Evolutionary conservation across 2,329 filamentous ascomycete genomes (phyloP).

Genomic region (Aspergillus sp.): DNA sequence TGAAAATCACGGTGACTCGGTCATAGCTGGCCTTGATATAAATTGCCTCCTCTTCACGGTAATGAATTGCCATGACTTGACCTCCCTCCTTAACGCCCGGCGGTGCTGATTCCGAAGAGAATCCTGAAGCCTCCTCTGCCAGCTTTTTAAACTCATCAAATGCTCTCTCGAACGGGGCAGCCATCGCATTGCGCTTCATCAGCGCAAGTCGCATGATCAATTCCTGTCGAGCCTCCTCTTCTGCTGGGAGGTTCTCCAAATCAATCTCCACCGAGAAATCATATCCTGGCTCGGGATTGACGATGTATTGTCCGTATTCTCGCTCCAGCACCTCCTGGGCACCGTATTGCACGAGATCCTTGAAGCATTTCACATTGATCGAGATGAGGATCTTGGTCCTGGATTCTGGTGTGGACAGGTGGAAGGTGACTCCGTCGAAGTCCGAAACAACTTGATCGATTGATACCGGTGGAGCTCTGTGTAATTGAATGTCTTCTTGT

Average conservation of each 20-base stretch:
- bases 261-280: slow-evolving; percentile 93
- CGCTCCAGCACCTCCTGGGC: slow-evolving; percentile 84
- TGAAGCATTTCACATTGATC: slow-evolving; percentile 88
- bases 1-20: slow-evolving; percentile 97
- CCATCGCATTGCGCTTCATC: slow-evolving; percentile 97
- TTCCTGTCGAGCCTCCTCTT: slow-evolving; percentile 78
- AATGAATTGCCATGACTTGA: slow-evolving; percentile 91
- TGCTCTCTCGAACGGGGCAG: slow-evolving; percentile 92
- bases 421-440: slow-evolving; percentile 97
- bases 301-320: slow-evolving; percentile 90
- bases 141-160: slow-evolving; percentile 87
- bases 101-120: slow-evolving; percentile 86
- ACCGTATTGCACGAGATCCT: slow-evolving; percentile 85
- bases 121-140: slow-evolving; percentile 81
- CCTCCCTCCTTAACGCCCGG: slow-evolving; percentile 84
- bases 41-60: slow-evolving; percentile 97
- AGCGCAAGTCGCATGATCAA: slow-evolving; percentile 80
- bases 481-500: slow-evolving; percentile 2
- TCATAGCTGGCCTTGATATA: slow-evolving; percentile 98
- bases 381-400: slow-evolving; percentile 95
- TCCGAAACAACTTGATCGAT: slow-evolving; percentile 99
- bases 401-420: slow-evolving; percentile 89
- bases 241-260: slow-evolving; percentile 73
- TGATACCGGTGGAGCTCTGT: slow-evolving; percentile 70
- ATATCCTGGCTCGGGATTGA: slow-evolving; percentile 78